Evolutionary conservation across 2,329 filamentous ascomycete species (phyloP), one percentile per base, ranked within the genome.

Genomic region (Aciculosporium take): DNA sequence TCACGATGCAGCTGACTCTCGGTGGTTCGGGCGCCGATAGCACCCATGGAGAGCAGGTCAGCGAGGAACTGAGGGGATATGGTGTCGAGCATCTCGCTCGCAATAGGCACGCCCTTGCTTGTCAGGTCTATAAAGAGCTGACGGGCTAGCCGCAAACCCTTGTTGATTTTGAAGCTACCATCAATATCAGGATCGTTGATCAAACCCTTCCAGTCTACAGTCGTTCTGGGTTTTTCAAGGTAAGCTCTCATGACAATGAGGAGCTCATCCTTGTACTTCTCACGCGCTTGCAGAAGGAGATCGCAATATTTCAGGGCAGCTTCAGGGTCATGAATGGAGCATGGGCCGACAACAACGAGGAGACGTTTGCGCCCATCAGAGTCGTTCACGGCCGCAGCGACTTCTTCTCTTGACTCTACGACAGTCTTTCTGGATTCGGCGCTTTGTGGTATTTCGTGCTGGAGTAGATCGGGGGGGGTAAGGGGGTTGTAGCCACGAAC

Each of bases 121-220:
- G 89, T 98, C 46, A 98, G 71, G 57, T 96, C 88, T 53, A 82
- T 78, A 69, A 95, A 98, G 58, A 98, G 74, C 67, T 94, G 82
- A 53, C 91, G 76, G n/a, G 84, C 88, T 43, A 94, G 79, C 23
- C 86, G 78, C 43, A 98, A 74, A 41, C 91, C 91, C 73, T 96
- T 96, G 78, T 98, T 98, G 71, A 98, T 98, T 68, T 94, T 77
- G 81, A 84, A 98, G 58, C 82, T 91, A 61, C 89, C 81, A 63
- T 98, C 86, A 60, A 98, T 94, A 56, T 96, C 88, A 2, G 91
- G 91, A 63, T 98, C 91, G 66, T 98, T 98, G 73, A 98, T 95
- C 61, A 98, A 72, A 40, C 91, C 91, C 69, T 98, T 98, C 91
- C 91, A 98, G 59, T 91, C 91, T 37, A 98, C 89, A 0, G 91